Percentiles rank a stretch among this genome's conserved stretches.
Conservation (phyloP, 2,329 filamentous ascomycete genomes). For the Aspergillus persii region DNA sequence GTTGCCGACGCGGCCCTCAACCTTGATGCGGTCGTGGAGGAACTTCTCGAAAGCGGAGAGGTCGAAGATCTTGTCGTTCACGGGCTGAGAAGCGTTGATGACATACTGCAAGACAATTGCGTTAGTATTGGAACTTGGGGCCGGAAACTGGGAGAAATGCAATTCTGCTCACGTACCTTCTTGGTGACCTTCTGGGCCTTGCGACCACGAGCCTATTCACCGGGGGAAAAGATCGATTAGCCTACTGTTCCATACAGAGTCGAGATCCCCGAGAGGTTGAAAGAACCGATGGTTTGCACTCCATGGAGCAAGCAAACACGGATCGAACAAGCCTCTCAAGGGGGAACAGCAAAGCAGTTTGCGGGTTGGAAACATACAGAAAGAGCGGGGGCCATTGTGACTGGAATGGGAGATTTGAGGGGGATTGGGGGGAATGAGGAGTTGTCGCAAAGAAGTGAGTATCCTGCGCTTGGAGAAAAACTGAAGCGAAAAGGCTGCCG, state of each 20-base stretch:
- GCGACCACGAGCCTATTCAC: slow-evolving; percentile 44
- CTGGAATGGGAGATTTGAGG: slow-evolving; percentile 35
- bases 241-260: slow-evolving; percentile 73
- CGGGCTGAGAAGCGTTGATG: slow-evolving; percentile 98
- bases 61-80: slow-evolving; percentile 99
- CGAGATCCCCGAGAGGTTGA: slow-evolving; percentile 21
- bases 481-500: slow-evolving; percentile 23
- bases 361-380: slow-evolving; percentile 69
- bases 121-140: slow-evolving; percentile 2
- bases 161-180: slow-evolving; percentile 39
- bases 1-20: slow-evolving; percentile 97
- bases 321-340: slow-evolving; percentile 34
- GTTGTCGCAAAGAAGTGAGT: slow-evolving; percentile 76
- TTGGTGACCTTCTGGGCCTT: slow-evolving; percentile 51
- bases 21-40: slow-evolving; percentile 99
- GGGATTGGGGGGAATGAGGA: slow-evolving; percentile 24
- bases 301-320: slow-evolving; percentile 13
- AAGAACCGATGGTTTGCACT: not conserved
- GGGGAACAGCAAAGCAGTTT: slow-evolving; percentile 92
- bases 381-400: slow-evolving; percentile 79
- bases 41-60: slow-evolving; percentile 99
- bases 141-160: not conserved
- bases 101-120: slow-evolving; percentile 65
- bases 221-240: slow-evolving; percentile 66
- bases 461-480: slow-evolving; percentile 70